A percentile compares a stretch with the other conserved stretches of the same genome.
These are phyloP conservation scores for Spathaspora sp. DNA, from an alignment of 805 yeast species.

Conservation along the genomic window DNA sequence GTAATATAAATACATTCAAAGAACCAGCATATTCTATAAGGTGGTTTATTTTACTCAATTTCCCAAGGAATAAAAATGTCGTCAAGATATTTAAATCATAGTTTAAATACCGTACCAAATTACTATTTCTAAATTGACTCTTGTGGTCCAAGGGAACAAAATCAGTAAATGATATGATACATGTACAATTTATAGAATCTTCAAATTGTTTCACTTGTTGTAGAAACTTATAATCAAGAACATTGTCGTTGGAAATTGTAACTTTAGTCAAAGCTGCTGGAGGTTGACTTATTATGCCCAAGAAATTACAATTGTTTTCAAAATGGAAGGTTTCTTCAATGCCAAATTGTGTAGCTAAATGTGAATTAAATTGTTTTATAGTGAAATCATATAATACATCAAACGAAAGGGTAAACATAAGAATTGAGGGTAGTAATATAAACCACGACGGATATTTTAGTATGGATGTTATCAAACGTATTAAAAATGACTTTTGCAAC, in stretches of 20 bases:
- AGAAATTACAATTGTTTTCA: background rate
- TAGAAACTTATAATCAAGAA: background rate
- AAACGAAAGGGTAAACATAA: slow-evolving; percentile 31
- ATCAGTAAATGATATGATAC: background rate
- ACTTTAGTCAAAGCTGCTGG: background rate
- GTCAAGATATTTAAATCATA: slow-evolving; percentile 19
- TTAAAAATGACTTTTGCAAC: background rate
- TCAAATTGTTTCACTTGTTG: background rate
- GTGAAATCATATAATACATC: slow-evolving; percentile 33
- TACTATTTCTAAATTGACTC: slow-evolving; percentile 2
- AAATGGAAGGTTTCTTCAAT: background rate
- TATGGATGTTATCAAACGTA: slow-evolving; percentile 11
- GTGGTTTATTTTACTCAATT: slow-evolving; percentile 23
- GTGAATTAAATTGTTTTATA: slow-evolving; percentile 21
- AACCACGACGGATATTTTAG: slow-evolving; percentile 24
- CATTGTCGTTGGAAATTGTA: background rate
- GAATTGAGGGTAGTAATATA: slow-evolving; percentile 28
- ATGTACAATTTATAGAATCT: background rate
- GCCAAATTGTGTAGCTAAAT: slow-evolving; percentile 11
- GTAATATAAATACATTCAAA: slow-evolving; percentile 20
- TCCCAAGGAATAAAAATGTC: slow-evolving; percentile 22
- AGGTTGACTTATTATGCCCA: background rate
- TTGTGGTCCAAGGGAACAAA: background rate
- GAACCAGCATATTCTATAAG: slow-evolving; percentile 22
- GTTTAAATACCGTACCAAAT: slow-evolving; percentile 16